A percentile compares a stretch with the other conserved stretches of the same genome.
Evolutionary conservation across 23 red algal genomes (phyloP).

Genomic region (Chondrus crispus): DNA sequence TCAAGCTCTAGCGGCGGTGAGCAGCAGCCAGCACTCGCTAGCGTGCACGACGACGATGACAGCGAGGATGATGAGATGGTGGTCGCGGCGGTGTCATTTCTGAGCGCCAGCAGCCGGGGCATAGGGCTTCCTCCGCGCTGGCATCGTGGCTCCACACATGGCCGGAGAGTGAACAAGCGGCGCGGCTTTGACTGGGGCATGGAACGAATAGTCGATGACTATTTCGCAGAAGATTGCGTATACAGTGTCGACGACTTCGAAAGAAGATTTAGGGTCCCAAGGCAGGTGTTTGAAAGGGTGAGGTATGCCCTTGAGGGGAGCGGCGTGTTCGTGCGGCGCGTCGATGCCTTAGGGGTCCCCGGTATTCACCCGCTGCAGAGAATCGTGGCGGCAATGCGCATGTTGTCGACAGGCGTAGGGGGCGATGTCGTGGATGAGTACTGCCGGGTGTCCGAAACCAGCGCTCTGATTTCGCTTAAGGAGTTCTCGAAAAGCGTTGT

Average conservation of each 20-base stretch:
- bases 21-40: too few species aligned
- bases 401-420: background rate
- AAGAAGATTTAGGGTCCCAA: background rate
- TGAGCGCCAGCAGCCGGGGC: too few species aligned
- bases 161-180: background rate
- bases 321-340: background rate
- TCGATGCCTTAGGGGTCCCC: background rate
- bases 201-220: background rate
- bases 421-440: background rate
- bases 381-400: constrained; percentile 2
- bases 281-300: background rate
- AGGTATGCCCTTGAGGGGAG: background rate
- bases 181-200: background rate
- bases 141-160: background rate
- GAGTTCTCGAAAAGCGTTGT: background rate
- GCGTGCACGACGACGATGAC: too few species aligned
- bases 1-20: too few species aligned
- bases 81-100: too few species aligned
- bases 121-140: too few species aligned
- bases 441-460: background rate
- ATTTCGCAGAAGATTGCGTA: background rate
- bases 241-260: constrained; percentile 15
- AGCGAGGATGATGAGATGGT: too few species aligned
- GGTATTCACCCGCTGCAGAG: background rate
- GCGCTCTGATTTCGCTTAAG: background rate